Conservation (phyloP, 345 rosid genomes). For the Tarenaya hassleriana region DNA sequence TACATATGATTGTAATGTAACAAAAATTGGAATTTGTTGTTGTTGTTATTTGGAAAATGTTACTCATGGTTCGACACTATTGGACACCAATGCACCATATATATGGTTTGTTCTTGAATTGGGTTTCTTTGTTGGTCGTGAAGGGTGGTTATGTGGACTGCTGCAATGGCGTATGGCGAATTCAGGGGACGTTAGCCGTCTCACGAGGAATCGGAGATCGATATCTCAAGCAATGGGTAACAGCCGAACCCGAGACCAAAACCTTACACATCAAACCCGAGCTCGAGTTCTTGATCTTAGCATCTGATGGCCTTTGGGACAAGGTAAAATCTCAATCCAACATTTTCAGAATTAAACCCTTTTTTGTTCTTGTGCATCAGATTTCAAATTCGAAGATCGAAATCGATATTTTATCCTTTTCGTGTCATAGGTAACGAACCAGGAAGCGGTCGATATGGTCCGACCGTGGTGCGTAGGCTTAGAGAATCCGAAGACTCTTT, state of each 20-base stretch:
- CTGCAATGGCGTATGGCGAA: slow-evolving; percentile 71
- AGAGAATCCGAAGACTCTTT: slow-evolving; percentile 36
- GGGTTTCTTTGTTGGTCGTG: background rate
- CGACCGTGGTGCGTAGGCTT: slow-evolving; percentile 41
- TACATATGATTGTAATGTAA: background rate
- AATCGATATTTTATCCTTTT: background rate
- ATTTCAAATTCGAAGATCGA: slow-evolving; percentile 6
- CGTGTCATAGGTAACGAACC: slow-evolving; percentile 62
- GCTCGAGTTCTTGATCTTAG: slow-evolving; percentile 72
- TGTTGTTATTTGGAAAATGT: background rate
- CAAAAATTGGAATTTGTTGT: no score
- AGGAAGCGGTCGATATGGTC: slow-evolving; percentile 79
- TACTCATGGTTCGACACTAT: no score
- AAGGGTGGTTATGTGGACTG: slow-evolving; percentile 74
- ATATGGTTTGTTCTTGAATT: no score
- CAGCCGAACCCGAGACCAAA: slow-evolving; percentile 78
- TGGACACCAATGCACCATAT: no score
- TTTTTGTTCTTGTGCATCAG: background rate
- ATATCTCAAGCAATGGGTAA: slow-evolving; percentile 75
- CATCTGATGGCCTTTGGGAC: slow-evolving; percentile 98
- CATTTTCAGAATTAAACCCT: background rate
- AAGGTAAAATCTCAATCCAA: slow-evolving; percentile 43
- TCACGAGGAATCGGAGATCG: slow-evolving; percentile 81
- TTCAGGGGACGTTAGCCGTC: slow-evolving; percentile 83
- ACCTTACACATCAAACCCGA: slow-evolving; percentile 42